These are phyloP conservation scores for Aspergillus costaricaensis DNA, from an alignment of 2,329 filamentous ascomycete genomes.

Conservation along the genomic window DNA sequence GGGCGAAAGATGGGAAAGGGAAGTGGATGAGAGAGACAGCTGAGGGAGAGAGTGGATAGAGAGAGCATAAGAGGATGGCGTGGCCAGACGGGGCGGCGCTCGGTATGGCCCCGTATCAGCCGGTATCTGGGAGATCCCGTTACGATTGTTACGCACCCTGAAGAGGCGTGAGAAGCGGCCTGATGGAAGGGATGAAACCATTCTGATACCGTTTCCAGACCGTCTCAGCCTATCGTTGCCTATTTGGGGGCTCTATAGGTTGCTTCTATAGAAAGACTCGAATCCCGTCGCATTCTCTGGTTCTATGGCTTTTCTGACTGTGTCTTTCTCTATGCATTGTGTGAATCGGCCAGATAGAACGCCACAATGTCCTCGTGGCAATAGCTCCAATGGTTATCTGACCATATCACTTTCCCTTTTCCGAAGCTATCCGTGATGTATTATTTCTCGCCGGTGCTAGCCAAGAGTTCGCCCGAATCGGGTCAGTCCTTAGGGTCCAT, in stretches of 20 bases:
- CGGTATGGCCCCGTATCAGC: not conserved
- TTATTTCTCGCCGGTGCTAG: not conserved
- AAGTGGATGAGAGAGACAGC: not conserved
- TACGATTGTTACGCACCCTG: not conserved
- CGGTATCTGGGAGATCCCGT: not conserved
- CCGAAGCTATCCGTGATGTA: not conserved
- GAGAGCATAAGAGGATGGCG: conserved; percentile 14
- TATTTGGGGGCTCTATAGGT: conserved; percentile 17
- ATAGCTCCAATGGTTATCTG: not conserved
- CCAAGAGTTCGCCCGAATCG: too few species aligned
- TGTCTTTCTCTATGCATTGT: not conserved
- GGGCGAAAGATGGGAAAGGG: not conserved
- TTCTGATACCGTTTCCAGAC: conserved; percentile 16
- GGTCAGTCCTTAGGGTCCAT: not conserved
- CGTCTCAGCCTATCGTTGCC: conserved; percentile 11
- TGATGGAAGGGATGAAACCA: not conserved
- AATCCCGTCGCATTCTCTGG: not conserved
- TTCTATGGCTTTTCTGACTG: not conserved
- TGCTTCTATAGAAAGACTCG: not conserved
- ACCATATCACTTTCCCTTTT: not conserved
- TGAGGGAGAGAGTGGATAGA: not conserved
- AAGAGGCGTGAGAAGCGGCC: not conserved
- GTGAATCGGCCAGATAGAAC: not conserved
- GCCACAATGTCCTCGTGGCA: not conserved
- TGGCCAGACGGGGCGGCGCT: conserved; percentile 14